Conservation (phyloP, 768 basidiomycete genomes). For the Lepiota venenata region DNA sequence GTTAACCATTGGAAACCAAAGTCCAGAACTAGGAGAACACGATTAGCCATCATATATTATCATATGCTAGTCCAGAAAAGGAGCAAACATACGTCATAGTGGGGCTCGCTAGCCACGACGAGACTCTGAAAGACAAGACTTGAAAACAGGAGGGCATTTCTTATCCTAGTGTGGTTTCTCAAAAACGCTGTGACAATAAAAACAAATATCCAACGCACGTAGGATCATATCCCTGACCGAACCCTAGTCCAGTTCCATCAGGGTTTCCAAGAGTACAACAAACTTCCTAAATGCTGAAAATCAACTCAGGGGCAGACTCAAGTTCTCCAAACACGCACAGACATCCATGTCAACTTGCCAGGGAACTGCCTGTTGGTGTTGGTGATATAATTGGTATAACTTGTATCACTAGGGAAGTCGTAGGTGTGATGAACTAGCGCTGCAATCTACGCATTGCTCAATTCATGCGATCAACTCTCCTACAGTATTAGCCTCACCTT, state of each 20-base stretch:
- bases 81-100: slow-evolving; percentile 30
- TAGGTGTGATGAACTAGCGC: slow-evolving; percentile 44
- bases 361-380: slow-evolving; percentile 24
- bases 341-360: slow-evolving; percentile 36
- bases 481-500: slow-evolving; percentile 15
- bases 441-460: slow-evolving; percentile 15
- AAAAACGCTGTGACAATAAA: background rate
- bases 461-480: too few species aligned
- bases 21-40: slow-evolving; percentile 31
- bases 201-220: slow-evolving; percentile 18
- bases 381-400: slow-evolving; percentile 27
- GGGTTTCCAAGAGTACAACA: slow-evolving; percentile 34
- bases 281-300: slow-evolving; percentile 24
- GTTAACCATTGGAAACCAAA: slow-evolving; percentile 30
- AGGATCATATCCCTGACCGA: slow-evolving; percentile 32
- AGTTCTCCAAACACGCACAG: slow-evolving; percentile 19
- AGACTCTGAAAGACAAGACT: slow-evolving; percentile 36
- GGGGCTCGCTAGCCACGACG: slow-evolving; percentile 30
- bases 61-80: background rate
- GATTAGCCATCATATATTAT: background rate
- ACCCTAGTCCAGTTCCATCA: slow-evolving; percentile 30
- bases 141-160: slow-evolving; percentile 36
- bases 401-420: slow-evolving; percentile 38
- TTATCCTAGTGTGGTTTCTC: slow-evolving; percentile 21
- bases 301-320: background rate